Base-by-base conservation (phyloP, 805 yeast genomes). In the Phaffomyces thermotolerans region DNA sequence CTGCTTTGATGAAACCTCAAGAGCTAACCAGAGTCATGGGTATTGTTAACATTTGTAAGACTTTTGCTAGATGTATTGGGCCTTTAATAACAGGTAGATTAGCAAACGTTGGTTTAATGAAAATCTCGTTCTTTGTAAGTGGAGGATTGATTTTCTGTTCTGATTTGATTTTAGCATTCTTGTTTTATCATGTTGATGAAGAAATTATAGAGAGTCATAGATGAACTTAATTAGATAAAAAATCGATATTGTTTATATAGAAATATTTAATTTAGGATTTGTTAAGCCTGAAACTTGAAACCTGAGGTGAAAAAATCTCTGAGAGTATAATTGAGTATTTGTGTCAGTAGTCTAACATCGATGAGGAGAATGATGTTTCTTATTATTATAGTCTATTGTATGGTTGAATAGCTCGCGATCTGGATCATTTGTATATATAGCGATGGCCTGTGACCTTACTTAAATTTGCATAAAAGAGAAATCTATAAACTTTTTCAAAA, bases 1-100 rank as follows among this genome's bases (percentile, higher is more conserved):
- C 95, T 0, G 72, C 84, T 3, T 67, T 87, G 18, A 78, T 89
- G 34, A 70, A 72, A 14, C 72, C 74, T 12, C 62, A 68, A 10
- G 93, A 86, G 39, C 66, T 90, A 39, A 79, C 95, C 3, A 75
- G 71, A 52, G 89, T 84, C 1, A 73, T 89, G 79, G 96, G 96
- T 2, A 68, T 84, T 2, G 95, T 89, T 9, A 89, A 88, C 56
- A 79, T 89, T 33, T 88, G 84, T 23, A 87, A 88, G 60, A 90
- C 96, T 2, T 72, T 85, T 50, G 95, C 95, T 0, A 71, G 95
- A 47, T 78, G 93, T 37, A 59, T 85, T 10, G 95, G 96, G 1
- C 96, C 96, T 1, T 54, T 77, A 4, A 75, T 84, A 53, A 84
- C 95, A 2, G 97, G 97, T 4, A 62, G 70, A 24, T 64, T 88